These are phyloP conservation scores for Capsella bursapastoris DNA, from an alignment of 345 rosid species.

Conservation along the genomic window DNA sequence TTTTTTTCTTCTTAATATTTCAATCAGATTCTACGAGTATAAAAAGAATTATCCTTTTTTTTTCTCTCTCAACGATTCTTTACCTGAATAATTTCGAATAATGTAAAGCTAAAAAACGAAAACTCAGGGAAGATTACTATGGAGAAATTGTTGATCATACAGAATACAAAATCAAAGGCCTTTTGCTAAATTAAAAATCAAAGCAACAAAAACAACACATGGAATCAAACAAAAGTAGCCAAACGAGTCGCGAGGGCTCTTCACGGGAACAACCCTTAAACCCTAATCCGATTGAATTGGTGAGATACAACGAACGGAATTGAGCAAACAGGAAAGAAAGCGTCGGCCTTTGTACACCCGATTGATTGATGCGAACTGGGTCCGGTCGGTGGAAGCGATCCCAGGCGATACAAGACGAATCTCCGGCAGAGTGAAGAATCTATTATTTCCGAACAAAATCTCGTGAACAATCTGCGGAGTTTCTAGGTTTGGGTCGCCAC, in stretches of 20 bases:
- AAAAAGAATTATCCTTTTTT: not conserved
- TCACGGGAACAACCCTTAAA: slow-evolving; percentile 39
- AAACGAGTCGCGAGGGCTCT: slow-evolving; percentile 14
- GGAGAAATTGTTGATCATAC: slow-evolving; percentile 44
- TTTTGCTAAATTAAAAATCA: slow-evolving; percentile 17
- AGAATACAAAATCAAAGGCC: slow-evolving; percentile 34
- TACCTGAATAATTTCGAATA: slow-evolving; percentile 25
- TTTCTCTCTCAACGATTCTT: slow-evolving; percentile 31
- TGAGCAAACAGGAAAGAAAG: slow-evolving; percentile 22
- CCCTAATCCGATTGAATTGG: slow-evolving; percentile 37
- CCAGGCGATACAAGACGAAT: slow-evolving; percentile 5
- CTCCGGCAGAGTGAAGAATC: slow-evolving; percentile 18
- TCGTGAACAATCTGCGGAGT: slow-evolving; percentile 12
- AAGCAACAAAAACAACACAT: slow-evolving; percentile 24
- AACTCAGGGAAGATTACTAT: slow-evolving; percentile 39
- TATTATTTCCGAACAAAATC: not conserved
- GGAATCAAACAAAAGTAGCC: slow-evolving; percentile 39
- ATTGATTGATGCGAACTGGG: slow-evolving; percentile 14
- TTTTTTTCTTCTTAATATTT: slow-evolving; percentile 19
- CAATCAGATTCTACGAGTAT: slow-evolving; percentile 33
- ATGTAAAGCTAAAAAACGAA: slow-evolving; percentile 39
- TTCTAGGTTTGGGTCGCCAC: slow-evolving; percentile 36
- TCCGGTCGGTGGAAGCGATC: slow-evolving; percentile 1
- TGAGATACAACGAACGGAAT: slow-evolving; percentile 19
- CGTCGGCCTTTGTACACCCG: slow-evolving; percentile 33